phyloP scores from a whole-genome alignment of 495 filamentous ascomycete genomes.

The Talaromyces nanjingensis region DNA sequence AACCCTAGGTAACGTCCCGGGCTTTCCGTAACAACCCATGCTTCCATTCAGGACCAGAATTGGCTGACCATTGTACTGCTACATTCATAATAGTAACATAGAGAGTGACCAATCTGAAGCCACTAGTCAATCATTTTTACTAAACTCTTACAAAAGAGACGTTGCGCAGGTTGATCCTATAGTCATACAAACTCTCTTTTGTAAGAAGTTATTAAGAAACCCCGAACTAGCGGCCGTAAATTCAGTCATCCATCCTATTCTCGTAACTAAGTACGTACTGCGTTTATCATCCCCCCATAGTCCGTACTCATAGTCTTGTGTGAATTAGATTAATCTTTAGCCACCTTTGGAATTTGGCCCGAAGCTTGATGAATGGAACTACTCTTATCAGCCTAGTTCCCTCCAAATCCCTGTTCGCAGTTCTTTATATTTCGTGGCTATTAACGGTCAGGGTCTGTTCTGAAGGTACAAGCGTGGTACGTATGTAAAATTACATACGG shows the following conservation, averaged over 20 bases:
- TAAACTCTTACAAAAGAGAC: not conserved
- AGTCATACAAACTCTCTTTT: not conserved
- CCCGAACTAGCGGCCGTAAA: not conserved
- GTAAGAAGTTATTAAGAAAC: not conserved
- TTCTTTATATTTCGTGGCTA: too few species aligned
- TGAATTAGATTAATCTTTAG: not conserved
- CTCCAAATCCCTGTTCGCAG: too few species aligned
- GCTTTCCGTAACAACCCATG: not conserved
- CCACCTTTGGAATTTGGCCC: not conserved
- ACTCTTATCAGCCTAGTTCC: not conserved
- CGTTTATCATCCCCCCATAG: not conserved
- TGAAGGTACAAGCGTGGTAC: too few species aligned
- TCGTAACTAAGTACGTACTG: not conserved
- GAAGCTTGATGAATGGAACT: not conserved
- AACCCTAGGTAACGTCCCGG: not conserved
- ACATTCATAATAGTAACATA: not conserved
- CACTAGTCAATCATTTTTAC: not conserved
- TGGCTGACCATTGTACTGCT: not conserved
- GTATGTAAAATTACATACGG: too few species aligned
- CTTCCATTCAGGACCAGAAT: not conserved
- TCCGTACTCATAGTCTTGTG: not conserved
- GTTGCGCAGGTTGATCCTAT: not conserved
- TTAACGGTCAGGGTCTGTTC: too few species aligned
- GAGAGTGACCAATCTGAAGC: not conserved
- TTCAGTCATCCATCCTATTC: not conserved